A percentile compares a stretch with the other conserved stretches of the same genome.
phyloP scores from a whole-genome alignment of 345 rosid genomes.

The Kernera saxatilis region DNA sequence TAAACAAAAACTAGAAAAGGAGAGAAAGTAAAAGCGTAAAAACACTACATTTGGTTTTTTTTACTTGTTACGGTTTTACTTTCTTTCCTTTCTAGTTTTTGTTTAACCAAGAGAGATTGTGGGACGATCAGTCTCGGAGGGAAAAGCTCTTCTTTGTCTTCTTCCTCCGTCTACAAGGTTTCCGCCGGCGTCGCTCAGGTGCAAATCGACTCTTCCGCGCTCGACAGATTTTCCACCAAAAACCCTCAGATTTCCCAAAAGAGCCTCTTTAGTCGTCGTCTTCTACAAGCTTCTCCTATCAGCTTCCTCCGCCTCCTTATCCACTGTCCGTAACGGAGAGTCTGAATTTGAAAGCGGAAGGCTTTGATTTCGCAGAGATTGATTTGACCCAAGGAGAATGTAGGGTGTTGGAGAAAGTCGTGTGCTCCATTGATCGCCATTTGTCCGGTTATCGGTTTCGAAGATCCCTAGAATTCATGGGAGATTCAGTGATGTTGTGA shows the following conservation, averaged over 20 bases:
- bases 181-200: conserved; percentile 37
- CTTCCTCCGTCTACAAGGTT: conserved; percentile 37
- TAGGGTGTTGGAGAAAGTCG: conserved; percentile 24
- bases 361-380: neutral
- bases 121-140: conserved; percentile 36
- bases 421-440: conserved; percentile 33
- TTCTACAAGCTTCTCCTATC: conserved; percentile 45
- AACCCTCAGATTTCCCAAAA: neutral
- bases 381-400: conserved; percentile 42
- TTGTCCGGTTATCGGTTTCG: conserved; percentile 34
- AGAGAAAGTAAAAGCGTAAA: too few species aligned
- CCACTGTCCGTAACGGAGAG: conserved; percentile 20
- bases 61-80: too few species aligned
- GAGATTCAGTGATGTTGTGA: neutral
- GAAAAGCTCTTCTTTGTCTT: conserved; percentile 46
- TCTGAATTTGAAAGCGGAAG: conserved; percentile 22
- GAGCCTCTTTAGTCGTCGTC: conserved; percentile 27
- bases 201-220: conserved; percentile 48
- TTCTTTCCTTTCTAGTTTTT: too few species aligned
- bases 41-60: too few species aligned
- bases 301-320: neutral
- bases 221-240: conserved; percentile 33
- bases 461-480: neutral
- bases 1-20: too few species aligned
- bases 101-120: too few species aligned